Base-by-base conservation (phyloP, 2,329 filamentous ascomycete genomes). In the Ophiostoma quercus region DNA sequence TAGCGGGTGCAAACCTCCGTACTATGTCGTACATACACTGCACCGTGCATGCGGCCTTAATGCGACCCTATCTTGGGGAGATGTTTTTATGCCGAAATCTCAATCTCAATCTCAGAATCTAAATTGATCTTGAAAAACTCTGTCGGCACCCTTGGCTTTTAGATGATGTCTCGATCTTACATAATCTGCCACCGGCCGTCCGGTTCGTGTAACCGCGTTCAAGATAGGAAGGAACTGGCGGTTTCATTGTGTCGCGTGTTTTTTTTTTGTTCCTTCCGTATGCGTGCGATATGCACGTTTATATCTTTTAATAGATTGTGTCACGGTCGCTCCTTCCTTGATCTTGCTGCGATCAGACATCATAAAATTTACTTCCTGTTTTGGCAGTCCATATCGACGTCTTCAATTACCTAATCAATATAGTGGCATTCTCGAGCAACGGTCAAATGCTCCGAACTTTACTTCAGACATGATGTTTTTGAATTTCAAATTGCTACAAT, bases 161-260 rank as follows among this genome's bases (percentile, higher is more conserved):
- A 47, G 6, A 47, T n/a, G 43, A 47, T n/a, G 43, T 47, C 16
- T 47, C 43, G 43, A 47, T 47, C 43, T 43, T 25, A 39, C 22
- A 43, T 41, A 63, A 51, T 60, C 25, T 37, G 14, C 68, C 68
- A 69, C 63, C 68, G 68, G 68, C 68, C 54, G 63, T 62, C 63
- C 34, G 68, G 68, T 51, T 69, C 63, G 68, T 69, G 68, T 51
- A n/a, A 67, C 68, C 51, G 51, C 25, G 51, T 57, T 25, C 22
- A 25, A 11, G 51, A 57, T 57, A 25, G 51, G 51, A 57, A 69
- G 51, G 68, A 29, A 37, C 6, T 66, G 57, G 39, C 43, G 22
- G n/a, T 41, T 41, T 41, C 39, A 57, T n/a, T 25, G 51, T 25
- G 51, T 29, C 51, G 16, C 51, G 43, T 9, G 16, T 25, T 16